phyloP scores from a whole-genome alignment of 2,329 filamentous ascomycete genomes.

The Verruconis gallopava region DNA sequence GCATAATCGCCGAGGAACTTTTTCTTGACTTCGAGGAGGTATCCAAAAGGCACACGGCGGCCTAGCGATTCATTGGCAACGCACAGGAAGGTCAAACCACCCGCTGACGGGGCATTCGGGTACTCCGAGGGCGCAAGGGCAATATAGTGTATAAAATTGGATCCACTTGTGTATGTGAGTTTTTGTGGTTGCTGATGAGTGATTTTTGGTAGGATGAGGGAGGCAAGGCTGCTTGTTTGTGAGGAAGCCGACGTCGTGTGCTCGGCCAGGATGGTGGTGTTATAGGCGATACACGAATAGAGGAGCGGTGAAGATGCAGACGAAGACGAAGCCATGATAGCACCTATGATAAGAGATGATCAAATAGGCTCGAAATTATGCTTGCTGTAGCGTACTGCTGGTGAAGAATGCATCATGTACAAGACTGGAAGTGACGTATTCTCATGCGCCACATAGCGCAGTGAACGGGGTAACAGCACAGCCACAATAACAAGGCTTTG shows the following conservation, averaged over 20 bases:
- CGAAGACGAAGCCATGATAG: slow-evolving; percentile 12
- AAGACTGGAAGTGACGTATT: too few relatives aligned
- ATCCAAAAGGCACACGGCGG: slow-evolving; percentile 84
- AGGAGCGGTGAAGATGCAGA: slow-evolving; percentile 33
- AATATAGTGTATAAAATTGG: slow-evolving; percentile 92
- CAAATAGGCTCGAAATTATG: too few relatives aligned
- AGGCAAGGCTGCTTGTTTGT: slow-evolving; percentile 75
- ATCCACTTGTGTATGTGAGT: slow-evolving; percentile 85
- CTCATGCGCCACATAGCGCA: too few relatives aligned
- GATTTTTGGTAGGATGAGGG: slow-evolving; percentile 92
- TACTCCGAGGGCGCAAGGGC: slow-evolving; percentile 64
- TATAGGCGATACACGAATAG: slow-evolving; percentile 75
- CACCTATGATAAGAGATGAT: not conserved
- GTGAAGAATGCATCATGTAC: too few relatives aligned
- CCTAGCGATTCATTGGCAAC: slow-evolving; percentile 71
- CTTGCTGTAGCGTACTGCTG: too few relatives aligned
- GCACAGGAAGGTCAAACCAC: slow-evolving; percentile 83
- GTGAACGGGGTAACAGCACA: too few relatives aligned
- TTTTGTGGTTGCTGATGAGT: slow-evolving; percentile 68
- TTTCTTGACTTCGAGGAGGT: slow-evolving; percentile 78
- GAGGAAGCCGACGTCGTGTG: slow-evolving; percentile 78
- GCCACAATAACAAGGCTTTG: too few relatives aligned
- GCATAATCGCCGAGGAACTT: slow-evolving; percentile 67
- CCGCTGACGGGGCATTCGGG: slow-evolving; percentile 43
- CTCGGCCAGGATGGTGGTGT: slow-evolving; percentile 84